Evolutionary conservation across 2,329 filamentous ascomycete species (phyloP).

Genomic region (Aciculosporium take): DNA sequence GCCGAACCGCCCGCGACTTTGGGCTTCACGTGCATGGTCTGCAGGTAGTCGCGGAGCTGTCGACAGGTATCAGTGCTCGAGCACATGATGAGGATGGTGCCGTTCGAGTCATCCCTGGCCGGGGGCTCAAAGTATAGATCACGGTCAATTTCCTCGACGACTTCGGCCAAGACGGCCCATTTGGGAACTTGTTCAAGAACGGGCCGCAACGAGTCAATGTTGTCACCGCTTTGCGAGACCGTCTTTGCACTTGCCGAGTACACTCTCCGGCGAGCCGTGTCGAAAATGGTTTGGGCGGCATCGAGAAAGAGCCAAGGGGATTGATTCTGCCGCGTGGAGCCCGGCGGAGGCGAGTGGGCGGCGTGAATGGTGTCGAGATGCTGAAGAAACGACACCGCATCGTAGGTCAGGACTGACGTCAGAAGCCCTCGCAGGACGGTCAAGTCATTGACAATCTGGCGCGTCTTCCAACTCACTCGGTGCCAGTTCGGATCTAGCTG

Average conservation of each 20-base stretch:
- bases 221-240: constrained; percentile 26
- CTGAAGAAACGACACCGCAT: constrained; percentile 81
- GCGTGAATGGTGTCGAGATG: constrained; percentile 90
- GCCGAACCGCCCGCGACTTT: constrained; percentile 24
- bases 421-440: constrained; percentile 71
- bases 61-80: constrained; percentile 72
- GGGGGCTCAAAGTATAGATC: constrained; percentile 74
- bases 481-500: constrained; percentile 97
- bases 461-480: constrained; percentile 85
- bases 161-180: constrained; percentile 78
- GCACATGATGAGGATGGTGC: constrained; percentile 93
- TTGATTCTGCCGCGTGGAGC: constrained; percentile 74
- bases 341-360: constrained; percentile 75
- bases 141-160: constrained; percentile 83
- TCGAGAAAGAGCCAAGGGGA: constrained; percentile 95
- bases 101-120: constrained; percentile 69
- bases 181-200: constrained; percentile 92
- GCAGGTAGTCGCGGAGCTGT: constrained; percentile 80
- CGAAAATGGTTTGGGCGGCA: constrained; percentile 86
- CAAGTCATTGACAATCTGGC: constrained; percentile 84
- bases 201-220: constrained; percentile 52
- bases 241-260: constrained; percentile 57
- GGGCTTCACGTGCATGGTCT: constrained; percentile 70
- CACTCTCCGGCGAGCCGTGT: constrained; percentile 74
- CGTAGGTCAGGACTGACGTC: constrained; percentile 68